These are phyloP conservation scores for Nicotiana paniculata DNA, from an alignment of 257 asterid genomes.

Conservation along the genomic window DNA sequence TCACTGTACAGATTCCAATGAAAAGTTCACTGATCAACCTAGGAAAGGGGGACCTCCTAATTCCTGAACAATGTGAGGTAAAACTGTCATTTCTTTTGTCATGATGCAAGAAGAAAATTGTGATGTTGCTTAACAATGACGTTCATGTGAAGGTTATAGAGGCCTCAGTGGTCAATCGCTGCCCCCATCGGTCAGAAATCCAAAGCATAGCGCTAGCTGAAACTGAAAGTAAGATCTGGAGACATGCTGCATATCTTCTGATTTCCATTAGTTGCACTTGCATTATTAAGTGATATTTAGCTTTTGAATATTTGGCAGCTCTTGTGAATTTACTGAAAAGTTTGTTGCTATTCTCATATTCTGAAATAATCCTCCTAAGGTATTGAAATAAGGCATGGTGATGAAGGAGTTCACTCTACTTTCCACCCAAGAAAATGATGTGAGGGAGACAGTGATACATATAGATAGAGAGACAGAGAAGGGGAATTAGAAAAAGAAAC, in stretches of 20 bases:
- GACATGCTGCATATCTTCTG: neutral
- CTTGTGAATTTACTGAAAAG: neutral
- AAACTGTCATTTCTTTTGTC: neutral
- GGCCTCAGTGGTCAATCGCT: slow-evolving; percentile 51
- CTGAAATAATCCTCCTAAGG: neutral
- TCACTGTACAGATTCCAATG: slow-evolving; percentile 46
- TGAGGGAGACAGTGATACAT: neutral
- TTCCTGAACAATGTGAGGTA: slow-evolving; percentile 76
- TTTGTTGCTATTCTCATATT: neutral
- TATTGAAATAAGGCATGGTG: neutral
- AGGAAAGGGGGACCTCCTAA: slow-evolving; percentile 84
- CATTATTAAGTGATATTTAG: neutral
- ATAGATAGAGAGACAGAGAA: neutral
- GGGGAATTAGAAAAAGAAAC: neutral
- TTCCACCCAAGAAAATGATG: neutral
- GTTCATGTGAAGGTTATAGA: slow-evolving; percentile 60
- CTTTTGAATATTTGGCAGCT: neutral
- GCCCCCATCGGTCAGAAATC: slow-evolving; percentile 86
- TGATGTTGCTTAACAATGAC: slow-evolving; percentile 12
- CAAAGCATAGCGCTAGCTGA: slow-evolving; percentile 73
- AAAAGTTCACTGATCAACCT: slow-evolving; percentile 45
- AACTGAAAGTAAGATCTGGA: slow-evolving; percentile 44
- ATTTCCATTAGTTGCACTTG: neutral
- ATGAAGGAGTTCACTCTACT: neutral
- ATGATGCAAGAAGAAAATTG: neutral